Evolutionary conservation across 768 basidiomycete genomes (phyloP), one percentile per base, ranked within the genome.

Genomic region (Serendipita sp.): DNA sequence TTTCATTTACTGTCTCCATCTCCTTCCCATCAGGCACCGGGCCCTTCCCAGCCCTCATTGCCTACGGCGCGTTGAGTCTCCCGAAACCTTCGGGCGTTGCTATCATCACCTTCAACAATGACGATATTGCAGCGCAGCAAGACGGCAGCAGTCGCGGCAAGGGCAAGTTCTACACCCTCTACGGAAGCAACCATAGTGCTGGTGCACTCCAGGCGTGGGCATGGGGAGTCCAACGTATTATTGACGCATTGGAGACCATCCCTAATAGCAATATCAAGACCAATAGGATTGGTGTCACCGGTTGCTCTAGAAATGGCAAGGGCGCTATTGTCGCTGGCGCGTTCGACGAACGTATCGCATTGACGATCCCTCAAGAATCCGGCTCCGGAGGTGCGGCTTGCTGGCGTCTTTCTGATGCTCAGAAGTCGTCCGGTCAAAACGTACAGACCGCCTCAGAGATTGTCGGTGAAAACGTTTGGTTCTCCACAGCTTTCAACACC

Each of bases 341-440:
- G 28, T 81, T 82, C 68, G 81, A 83, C 64, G 69, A 73, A 1
- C 81, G 81, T 64, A 79, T 83, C 65, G 79, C 78, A 7, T 73
- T 83, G 64, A 82, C 81, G 3, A 79, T 83, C 65, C 79, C 81
- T 3, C 82, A 83, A 69, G 81, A 83, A 70, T 82, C 81, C 13
- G 82, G 82, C 11, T 80, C 80, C 13, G 81, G 82, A 53, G 81
- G 82, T 3, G 77, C 75, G 26, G 78, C 77, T n/a, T 80, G 78
- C 72, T 83, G 82, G 82, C 77, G 81, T 44, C 72, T 83, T 63
- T 82, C 81, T 24, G 75, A 78, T 66, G 76, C 67, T 53, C 76
- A 80, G 75, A 69, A 75, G 65, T 66, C 69, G 38, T 68, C 66
- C n/a, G 81, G 81, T 1, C 71, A 71, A 30, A 65, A 65, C 56